Base-by-base conservation (phyloP, 257 asterid genomes). In the Mitragyna speciosa region DNA sequence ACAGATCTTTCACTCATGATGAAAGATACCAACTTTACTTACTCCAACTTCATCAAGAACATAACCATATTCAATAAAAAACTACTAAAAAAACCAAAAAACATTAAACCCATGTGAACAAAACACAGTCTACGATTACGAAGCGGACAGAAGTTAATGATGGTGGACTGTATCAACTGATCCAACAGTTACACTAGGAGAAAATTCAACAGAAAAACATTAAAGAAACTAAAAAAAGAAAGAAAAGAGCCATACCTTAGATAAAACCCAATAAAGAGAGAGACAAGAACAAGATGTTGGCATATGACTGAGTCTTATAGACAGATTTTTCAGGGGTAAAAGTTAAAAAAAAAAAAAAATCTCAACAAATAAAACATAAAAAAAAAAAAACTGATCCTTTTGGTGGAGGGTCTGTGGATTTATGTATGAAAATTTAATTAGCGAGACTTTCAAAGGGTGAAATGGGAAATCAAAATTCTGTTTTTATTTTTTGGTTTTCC, bases 1-100 rank as follows among this genome's bases (percentile, higher is more conserved):
- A 78, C 82, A 85, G 91, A 89, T 89, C 89, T 77, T 82, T 82
- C 58, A 48, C 84, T 68, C 67, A 83, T 76, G 51, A 78, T 31
- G 2, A 65, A 30, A 76, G 47, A 65, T 19, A 31, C 14, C 65
- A 16, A 73, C 75, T 61, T 36, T 36, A 56, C 68, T 36, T 36
- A 56, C 68, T 24, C 71, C 45, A 51, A 39, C 80, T 76, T 31
- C 80, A 82, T 31, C 70, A 85, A 47, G 75, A 77, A 78, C 68
- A 61, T 26, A 77, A 52, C 24, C 16, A 67, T 20, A 69, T 22
- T 12, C 30, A 48, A 77, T 28, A 15, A 73, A 78, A 58, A 59
- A 36, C 69, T 28, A 39, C 14, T 30, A 31, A 75, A 72, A 52
- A 26, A 39, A 14, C 43, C 71, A 72, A 12, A 30, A 64, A 20